These are phyloP conservation scores for Nadsonia fulvescens DNA, from an alignment of 805 yeast species.

Conservation along the genomic window DNA sequence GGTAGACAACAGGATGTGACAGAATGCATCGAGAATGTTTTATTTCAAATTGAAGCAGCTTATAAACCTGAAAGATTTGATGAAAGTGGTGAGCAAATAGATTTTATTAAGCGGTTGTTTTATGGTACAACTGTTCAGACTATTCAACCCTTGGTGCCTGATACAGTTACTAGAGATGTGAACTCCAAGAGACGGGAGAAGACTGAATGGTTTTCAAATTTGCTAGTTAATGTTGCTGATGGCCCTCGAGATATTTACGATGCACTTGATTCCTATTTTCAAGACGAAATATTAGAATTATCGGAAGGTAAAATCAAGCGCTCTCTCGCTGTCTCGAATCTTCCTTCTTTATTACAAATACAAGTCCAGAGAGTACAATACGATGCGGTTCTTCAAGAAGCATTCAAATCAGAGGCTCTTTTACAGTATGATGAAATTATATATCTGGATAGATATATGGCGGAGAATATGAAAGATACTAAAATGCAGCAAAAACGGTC, in stretches of 20 bases:
- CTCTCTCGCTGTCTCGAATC: constrained; percentile 45
- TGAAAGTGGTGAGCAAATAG: constrained; percentile 62
- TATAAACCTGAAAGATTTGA: constrained; percentile 49
- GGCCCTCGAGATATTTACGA: constrained; percentile 82
- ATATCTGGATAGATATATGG: constrained; percentile 76
- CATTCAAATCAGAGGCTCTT: constrained; percentile 69
- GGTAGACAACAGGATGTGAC: constrained; percentile 96
- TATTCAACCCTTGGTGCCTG: constrained; percentile 28
- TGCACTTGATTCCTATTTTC: constrained; percentile 71
- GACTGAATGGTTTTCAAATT: constrained; percentile 59
- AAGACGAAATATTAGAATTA: constrained; percentile 47
- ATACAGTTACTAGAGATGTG: too few species aligned
- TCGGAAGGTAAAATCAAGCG: constrained; percentile 58
- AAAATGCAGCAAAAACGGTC: constrained; percentile 33
- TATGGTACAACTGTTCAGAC: constrained; percentile 75
- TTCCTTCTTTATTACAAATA: constrained; percentile 74
- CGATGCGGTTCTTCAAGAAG: constrained; percentile 52
- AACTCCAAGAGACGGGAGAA: constrained; percentile 28
- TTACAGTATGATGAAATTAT: constrained; percentile 61
- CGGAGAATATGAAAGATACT: constrained; percentile 37
- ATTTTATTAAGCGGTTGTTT: constrained; percentile 61
- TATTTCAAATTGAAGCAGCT: constrained; percentile 81
- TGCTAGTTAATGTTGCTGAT: constrained; percentile 72
- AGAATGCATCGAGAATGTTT: constrained; percentile 87
- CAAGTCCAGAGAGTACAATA: constrained; percentile 90